These are phyloP conservation scores for Heliocybe sulcata DNA, from an alignment of 1,284 basidiomycete species.

Conservation along the genomic window DNA sequence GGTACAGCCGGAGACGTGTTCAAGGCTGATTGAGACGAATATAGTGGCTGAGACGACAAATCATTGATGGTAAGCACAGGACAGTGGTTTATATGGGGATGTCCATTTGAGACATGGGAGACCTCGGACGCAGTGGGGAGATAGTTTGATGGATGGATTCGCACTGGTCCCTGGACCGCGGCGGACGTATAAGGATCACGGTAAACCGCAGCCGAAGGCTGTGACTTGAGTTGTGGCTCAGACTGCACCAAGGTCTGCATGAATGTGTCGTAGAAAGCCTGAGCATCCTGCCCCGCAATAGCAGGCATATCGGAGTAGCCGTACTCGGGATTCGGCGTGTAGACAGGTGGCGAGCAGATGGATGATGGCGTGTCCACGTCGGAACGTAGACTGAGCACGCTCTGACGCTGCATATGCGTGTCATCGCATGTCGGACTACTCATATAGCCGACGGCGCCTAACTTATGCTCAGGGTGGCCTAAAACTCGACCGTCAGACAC, in stretches of 20 bases:
- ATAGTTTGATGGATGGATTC: background rate
- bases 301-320: background rate
- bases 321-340: background rate
- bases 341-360: background rate
- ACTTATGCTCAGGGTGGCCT: background rate
- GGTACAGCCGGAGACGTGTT: background rate
- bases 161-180: background rate
- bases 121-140: background rate
- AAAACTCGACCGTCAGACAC: background rate
- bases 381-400: background rate
- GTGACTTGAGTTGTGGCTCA: background rate
- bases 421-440: background rate
- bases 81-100: background rate
- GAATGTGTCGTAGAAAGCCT: background rate
- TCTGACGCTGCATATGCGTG: background rate
- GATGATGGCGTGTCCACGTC: slow-evolving; percentile 1
- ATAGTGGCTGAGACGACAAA: background rate
- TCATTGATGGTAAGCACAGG: background rate
- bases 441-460: background rate
- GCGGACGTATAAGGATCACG: background rate
- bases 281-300: background rate
- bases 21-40: background rate
- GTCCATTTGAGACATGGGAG: background rate
- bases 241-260: background rate
- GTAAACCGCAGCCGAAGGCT: background rate